Percentiles rank a stretch among this genome's conserved stretches.
phyloP scores from a whole-genome alignment of 345 rosid species.

The Rhizophora apiculata region DNA sequence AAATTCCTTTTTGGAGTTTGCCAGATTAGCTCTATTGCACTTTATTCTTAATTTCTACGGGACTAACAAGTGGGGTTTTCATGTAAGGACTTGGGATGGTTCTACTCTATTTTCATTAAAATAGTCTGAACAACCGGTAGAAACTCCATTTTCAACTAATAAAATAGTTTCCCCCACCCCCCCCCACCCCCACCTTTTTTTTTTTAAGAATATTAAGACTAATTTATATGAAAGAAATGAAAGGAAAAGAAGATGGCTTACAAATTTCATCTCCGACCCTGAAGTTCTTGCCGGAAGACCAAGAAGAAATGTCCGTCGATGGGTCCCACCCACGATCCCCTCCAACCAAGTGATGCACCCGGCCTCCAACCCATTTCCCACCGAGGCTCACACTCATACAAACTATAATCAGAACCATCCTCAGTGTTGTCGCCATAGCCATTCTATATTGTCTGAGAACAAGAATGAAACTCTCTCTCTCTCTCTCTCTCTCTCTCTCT shows the following conservation, averaged over 20 bases:
- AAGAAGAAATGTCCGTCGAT: slow-evolving; percentile 33
- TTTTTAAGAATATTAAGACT: background rate
- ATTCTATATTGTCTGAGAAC: background rate
- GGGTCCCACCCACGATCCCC: slow-evolving; percentile 71
- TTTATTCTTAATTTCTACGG: too few relatives aligned
- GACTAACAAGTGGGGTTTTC: too few relatives aligned
- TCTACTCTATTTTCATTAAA: too few relatives aligned
- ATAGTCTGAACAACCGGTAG: too few relatives aligned
- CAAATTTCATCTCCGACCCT: slow-evolving; percentile 61
- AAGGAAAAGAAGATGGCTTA: slow-evolving; percentile 22
- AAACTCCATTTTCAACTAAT: too few relatives aligned
- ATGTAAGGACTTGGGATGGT: too few relatives aligned
- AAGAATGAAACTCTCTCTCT: too few relatives aligned
- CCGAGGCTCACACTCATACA: slow-evolving; percentile 14
- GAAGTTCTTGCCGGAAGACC: slow-evolving; percentile 52
- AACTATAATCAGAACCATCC: slow-evolving; percentile 8
- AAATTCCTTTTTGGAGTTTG: background rate
- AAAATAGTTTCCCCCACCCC: background rate
- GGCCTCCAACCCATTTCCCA: slow-evolving; percentile 32
- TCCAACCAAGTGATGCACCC: slow-evolving; percentile 61
- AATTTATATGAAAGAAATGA: background rate
- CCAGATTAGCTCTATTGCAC: too few relatives aligned
- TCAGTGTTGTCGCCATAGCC: slow-evolving; percentile 1
- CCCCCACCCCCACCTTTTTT: too few relatives aligned
- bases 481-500: too few relatives aligned